Evolutionary conservation across 192 early-diverging fungal genomes (phyloP), one percentile per base, ranked within the genome.

Genomic region (Coemansia asiatica): DNA sequence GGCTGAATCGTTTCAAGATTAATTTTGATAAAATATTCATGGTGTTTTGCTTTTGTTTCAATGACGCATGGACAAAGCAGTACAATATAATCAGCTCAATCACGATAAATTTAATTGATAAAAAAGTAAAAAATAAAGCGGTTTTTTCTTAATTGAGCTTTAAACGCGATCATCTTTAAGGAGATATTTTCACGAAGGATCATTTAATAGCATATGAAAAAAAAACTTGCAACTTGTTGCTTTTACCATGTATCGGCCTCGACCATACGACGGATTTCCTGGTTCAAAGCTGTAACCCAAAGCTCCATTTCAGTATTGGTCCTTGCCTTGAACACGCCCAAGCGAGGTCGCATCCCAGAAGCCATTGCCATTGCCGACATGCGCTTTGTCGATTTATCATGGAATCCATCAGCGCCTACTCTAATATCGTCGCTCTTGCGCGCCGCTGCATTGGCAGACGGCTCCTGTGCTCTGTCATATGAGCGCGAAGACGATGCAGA

Each of bases 281-380:
- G 74, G 65, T 80, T 76, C 47, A 84, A 68, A 15, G 82, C 82
- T 2, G 71, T 75, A 9, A 84, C 77, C 82, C 82, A 84, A 29
- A 80, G 77, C 64, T 79, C 71, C 82, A 84, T 84, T 55, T 84
- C 82, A 10, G 74, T 57, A 31, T 65, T 76, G 1, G 77, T 71
- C 3, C 82, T 74, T 6, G 82, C 82, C 54, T 69, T 68, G 53
- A 74, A 83, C 25, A 83, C 73, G 49, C 72, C 78, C 46, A 75
- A 54, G 5, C 78, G 68, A 7, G 26, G 48, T 10, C 73, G 72
- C 71, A 71, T 65, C 53, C 69, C 68, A 4, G 72, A 65, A 0
- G 57, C 55, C 78, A 69, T 68, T 21, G 53, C 61, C 28, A 63
- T 63, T 23, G 71, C 68, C 23, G 29, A 22, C 64, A 71, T 66